These are phyloP conservation scores for Apiotrichum sp. DNA, from an alignment of 1,284 basidiomycete species.

Conservation along the genomic window DNA sequence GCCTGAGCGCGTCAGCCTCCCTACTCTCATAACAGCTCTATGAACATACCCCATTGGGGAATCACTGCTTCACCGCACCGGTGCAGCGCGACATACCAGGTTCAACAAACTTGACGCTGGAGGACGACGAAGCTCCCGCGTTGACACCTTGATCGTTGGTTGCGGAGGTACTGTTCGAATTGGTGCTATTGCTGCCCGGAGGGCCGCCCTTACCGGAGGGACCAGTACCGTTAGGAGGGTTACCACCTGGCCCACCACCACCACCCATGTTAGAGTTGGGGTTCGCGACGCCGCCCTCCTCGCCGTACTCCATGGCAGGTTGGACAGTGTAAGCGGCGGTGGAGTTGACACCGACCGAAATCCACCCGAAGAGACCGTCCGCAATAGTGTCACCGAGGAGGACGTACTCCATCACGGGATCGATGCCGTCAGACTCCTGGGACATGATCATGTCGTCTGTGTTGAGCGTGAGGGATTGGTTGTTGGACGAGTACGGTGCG, in stretches of 20 bases:
- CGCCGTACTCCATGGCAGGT: slow-evolving; percentile 7
- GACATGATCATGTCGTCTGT: slow-evolving; percentile 16
- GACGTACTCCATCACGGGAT: slow-evolving; percentile 22
- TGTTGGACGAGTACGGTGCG: slow-evolving; percentile 45
- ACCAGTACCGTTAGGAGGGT: neutral
- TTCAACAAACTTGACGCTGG: too few relatives aligned
- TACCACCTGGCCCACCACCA: neutral
- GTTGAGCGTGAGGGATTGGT: slow-evolving; percentile 10
- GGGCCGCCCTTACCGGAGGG: neutral
- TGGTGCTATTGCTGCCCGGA: neutral
- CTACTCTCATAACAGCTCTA: too few relatives aligned
- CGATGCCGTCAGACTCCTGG: slow-evolving; percentile 10
- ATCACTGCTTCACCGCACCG: too few relatives aligned
- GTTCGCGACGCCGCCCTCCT: slow-evolving; percentile 15
- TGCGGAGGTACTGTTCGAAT: neutral
- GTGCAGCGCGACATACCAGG: too few relatives aligned
- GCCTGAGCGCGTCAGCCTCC: too few relatives aligned
- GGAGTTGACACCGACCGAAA: slow-evolving; percentile 17
- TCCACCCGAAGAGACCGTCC: slow-evolving; percentile 23
- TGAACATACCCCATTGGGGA: too few relatives aligned
- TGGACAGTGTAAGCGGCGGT: slow-evolving; percentile 5
- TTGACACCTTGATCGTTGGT: too few relatives aligned
- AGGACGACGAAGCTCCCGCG: too few relatives aligned
- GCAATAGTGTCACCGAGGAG: slow-evolving; percentile 15
- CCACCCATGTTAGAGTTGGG: slow-evolving; percentile 1